Conservation (phyloP, 768 basidiomycete genomes). For the Agrocybe chaxingu region DNA sequence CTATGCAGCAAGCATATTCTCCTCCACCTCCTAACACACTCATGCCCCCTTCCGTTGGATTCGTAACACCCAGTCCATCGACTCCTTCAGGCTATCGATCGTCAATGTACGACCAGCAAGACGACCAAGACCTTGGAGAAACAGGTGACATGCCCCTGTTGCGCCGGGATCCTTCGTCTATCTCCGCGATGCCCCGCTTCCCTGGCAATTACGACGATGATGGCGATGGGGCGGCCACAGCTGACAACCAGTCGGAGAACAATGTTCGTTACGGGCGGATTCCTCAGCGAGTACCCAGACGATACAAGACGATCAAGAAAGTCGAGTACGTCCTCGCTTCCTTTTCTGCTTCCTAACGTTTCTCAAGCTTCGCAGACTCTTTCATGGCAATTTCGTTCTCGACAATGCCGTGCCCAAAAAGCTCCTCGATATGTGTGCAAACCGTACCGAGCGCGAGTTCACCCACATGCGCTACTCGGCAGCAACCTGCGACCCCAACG, state of each 20-base stretch:
- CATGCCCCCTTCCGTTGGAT: slow-evolving; percentile 1
- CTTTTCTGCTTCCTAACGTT: neutral
- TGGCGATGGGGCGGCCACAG: slow-evolving; percentile 14
- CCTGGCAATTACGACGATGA: slow-evolving; percentile 44
- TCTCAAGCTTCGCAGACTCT: slow-evolving; percentile 46
- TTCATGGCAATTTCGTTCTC: slow-evolving; percentile 91
- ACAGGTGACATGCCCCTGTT: slow-evolving; percentile 69
- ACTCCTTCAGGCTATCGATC: slow-evolving; percentile 10
- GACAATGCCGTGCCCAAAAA: slow-evolving; percentile 91
- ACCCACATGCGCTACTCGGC: slow-evolving; percentile 96
- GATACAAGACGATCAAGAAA: slow-evolving; percentile 92
- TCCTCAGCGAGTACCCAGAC: slow-evolving; percentile 83
- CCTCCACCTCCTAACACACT: slow-evolving; percentile 13
- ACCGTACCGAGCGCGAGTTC: slow-evolving; percentile 82
- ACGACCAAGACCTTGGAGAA: slow-evolving; percentile 44
- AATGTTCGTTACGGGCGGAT: slow-evolving; percentile 88
- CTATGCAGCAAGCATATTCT: slow-evolving; percentile 3
- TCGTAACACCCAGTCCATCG: slow-evolving; percentile 10
- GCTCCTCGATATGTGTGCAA: slow-evolving; percentile 77
- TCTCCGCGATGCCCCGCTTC: slow-evolving; percentile 24
- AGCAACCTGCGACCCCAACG: slow-evolving; percentile 94
- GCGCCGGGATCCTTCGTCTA: slow-evolving; percentile 36
- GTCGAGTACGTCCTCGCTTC: slow-evolving; percentile 58
- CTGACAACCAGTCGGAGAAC: slow-evolving; percentile 30
- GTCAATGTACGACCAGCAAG: slow-evolving; percentile 37